Base-by-base conservation (phyloP, 345 rosid species). In the Corchorus capsularis region DNA sequence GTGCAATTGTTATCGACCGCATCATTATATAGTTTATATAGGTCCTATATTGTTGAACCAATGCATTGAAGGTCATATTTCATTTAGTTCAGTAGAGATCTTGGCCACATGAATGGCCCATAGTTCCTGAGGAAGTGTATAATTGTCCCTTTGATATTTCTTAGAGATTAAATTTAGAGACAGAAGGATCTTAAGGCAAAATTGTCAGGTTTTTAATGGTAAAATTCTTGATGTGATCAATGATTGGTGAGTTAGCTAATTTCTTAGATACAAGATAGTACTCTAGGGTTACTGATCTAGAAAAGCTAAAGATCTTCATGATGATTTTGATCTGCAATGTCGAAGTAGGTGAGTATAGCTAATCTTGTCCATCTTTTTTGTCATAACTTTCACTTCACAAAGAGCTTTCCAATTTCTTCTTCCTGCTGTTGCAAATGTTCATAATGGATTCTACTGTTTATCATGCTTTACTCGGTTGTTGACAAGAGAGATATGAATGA, bases 121-220 rank as follows among this genome's bases (percentile, higher is more conserved):
- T 63, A 34, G 45, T 56, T 71, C 69, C 54, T 63, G 37, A 39
- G 77, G 43, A 70, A n/a, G 16, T 74, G 14, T 72, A 20, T 67
- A 27, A n/a, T 41, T 74, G 82, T 71, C 72, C 59, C 34, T 50
- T 5, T 32, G 34, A 69, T 50, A 27, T 8, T 14, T 73, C 54
- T 43, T 46, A 60, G 32, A 63, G 45, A 70, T 22, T 52, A 27
- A 61, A 52, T 50, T 70, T 70, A 50, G 73, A 32, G 59, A 49
- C 27, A 34, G 50, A 54, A 39, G 49, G 69, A 63, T 63, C 49
- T 39, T 39, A n/a, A 63, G 50, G 59, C 27, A 52, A 50, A 27
- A 9, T 59, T 34, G 11, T 35, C 70, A 32, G 32, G 41, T 62
- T 17, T 71, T 73, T 50, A 60, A 57, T 56, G 14, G 8, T 63